Conservation (phyloP, 2,329 filamentous ascomycete genomes). For the Cytospora piceicola region DNA sequence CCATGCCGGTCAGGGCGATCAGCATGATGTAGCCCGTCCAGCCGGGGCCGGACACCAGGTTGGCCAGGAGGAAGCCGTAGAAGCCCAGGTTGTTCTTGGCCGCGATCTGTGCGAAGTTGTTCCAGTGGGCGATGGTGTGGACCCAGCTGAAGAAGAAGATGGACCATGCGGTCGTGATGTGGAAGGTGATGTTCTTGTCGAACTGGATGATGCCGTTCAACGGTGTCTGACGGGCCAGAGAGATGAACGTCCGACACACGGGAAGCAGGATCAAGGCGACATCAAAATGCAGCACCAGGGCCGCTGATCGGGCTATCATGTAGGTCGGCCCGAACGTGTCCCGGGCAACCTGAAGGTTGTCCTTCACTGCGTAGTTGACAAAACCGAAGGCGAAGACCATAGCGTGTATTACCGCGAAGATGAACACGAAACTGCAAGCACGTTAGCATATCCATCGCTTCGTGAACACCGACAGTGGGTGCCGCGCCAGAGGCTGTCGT, state of each 20-base stretch:
- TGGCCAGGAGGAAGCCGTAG: conserved; percentile 76
- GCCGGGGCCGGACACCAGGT: conserved; percentile 78
- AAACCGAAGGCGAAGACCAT: conserved; percentile 82
- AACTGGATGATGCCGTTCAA: conserved; percentile 87
- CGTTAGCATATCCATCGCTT: conserved; percentile 32
- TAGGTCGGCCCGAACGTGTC: conserved; percentile 76
- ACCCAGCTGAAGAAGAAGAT: conserved; percentile 89
- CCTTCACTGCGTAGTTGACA: conserved; percentile 78
- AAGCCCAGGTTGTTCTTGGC: conserved; percentile 76
- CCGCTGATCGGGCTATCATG: conserved; percentile 74
- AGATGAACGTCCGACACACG: conserved; percentile 83
- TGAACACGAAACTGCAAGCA: conserved; percentile 68
- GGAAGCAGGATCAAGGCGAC: conserved; percentile 79
- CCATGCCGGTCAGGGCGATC: conserved; percentile 76
- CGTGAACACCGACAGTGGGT: conserved; percentile 24
- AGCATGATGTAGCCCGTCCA: conserved; percentile 90
- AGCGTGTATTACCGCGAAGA: conserved; percentile 73
- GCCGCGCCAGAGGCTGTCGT: conserved; percentile 42
- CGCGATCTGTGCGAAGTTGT: conserved; percentile 79
- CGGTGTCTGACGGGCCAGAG: conserved; percentile 76
- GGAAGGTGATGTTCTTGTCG: conserved; percentile 88
- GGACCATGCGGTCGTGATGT: conserved; percentile 83
- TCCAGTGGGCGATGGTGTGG: conserved; percentile 85
- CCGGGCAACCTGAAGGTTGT: conserved; percentile 69
- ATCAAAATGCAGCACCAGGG: conserved; percentile 79